Base-by-base conservation (phyloP, 495 filamentous ascomycete species). In the Penicillium ochrochloron region DNA sequence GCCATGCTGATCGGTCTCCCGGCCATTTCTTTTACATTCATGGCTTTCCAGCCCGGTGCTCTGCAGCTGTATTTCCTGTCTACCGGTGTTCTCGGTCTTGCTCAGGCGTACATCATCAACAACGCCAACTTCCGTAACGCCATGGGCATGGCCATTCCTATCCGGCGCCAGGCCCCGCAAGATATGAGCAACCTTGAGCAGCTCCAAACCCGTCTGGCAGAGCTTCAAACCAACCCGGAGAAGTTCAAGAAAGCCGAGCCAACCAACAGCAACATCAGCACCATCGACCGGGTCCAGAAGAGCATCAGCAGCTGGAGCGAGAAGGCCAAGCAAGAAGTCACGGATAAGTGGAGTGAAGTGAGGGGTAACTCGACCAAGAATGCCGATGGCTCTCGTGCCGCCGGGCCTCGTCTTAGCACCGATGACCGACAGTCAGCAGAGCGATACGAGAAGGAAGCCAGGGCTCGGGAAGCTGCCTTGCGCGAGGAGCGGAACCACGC, bases 11-110 rank as follows among this genome's bases (percentile, higher is more conserved):
- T 85, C 39, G 80, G 80, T 21, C 60, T 97, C 6, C 89, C 92
- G 11, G 71, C 81, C 0, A 10, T 94, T 2, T 84, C 86, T 25
- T 79, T 91, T 31, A 11, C 81, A 10, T 84, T 93, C 67, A 89
- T 90, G 51, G 68, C 79, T 5, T 87, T 77, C 69, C 80, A 90
- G 71, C 90, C 94, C 0, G 86, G 86, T 14, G 85, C 81, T 8
- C 66, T 96, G 7, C 90, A 93, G 69, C 76, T 92, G 48, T 91
- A 89, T 75, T 93, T 99, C 77, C 69, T 84, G 48, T 59, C 80
- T 23, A 80, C 86, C 1, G 83, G 86, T 57, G 1, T 83, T 0
- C 75, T 91, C 33, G 84, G 86, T 17, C 65, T 85, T 29, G 50
- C 74, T 12, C 92, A 96, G 74, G 71, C 85, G 2, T 67, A 73